phyloP scores from a whole-genome alignment of 306 rosid genomes.

The Sophora flavescens region DNA sequence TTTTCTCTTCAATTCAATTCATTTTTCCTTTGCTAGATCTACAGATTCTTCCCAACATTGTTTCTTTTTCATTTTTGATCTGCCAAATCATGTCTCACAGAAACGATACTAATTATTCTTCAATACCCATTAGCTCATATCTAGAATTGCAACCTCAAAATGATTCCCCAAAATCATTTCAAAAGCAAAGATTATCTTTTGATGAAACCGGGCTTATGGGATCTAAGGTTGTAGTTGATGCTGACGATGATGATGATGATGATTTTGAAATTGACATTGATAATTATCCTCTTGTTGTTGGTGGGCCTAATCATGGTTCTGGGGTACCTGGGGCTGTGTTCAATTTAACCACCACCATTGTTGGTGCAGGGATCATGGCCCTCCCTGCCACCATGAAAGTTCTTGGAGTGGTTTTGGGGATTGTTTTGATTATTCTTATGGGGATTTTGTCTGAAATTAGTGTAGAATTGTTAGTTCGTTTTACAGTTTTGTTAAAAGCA shows the following conservation, averaged over 20 bases:
- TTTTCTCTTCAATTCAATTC: constrained; percentile 25
- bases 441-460: constrained; percentile 88
- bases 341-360: constrained; percentile 82
- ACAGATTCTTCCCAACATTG: background rate
- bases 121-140: constrained; percentile 63
- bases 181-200: constrained; percentile 16
- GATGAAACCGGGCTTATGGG: constrained; percentile 57
- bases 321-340: constrained; percentile 89
- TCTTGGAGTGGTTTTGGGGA: constrained; percentile 79
- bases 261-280: constrained; percentile 66
- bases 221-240: constrained; percentile 45
- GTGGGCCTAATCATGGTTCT: constrained; percentile 61
- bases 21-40: constrained; percentile 47
- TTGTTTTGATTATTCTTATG: constrained; percentile 72
- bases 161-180: constrained; percentile 43
- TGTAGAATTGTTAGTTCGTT: constrained; percentile 76
- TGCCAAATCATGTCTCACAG: constrained; percentile 28
- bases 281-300: constrained; percentile 66
- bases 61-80: constrained; percentile 5
- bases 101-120: constrained; percentile 66
- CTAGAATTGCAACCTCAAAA: constrained; percentile 73
- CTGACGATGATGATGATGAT: constrained; percentile 53
- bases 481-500: constrained; percentile 74
- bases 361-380: constrained; percentile 98
- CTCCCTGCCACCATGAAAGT: constrained; percentile 98